A percentile compares a stretch with the other conserved stretches of the same genome.
These are phyloP conservation scores for Populus tomentosa DNA, from an alignment of 441 rosid species.

Conservation along the genomic window DNA sequence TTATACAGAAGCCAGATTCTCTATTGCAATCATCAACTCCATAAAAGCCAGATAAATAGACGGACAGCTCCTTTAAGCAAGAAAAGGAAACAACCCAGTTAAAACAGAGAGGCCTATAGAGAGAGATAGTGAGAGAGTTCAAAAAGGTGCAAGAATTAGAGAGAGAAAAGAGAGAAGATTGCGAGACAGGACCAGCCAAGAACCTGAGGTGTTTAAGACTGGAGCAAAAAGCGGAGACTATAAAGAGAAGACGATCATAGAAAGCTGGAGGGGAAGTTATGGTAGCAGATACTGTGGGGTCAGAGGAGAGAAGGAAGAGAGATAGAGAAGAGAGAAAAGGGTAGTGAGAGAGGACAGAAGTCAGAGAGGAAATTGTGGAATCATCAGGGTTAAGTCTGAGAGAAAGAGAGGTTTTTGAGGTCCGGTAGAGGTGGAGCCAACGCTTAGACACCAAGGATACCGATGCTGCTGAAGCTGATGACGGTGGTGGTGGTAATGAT, in stretches of 20 bases:
- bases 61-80: constrained; percentile 51
- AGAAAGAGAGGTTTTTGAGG: constrained; percentile 62
- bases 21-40: constrained; percentile 7
- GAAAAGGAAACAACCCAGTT: constrained; percentile 53
- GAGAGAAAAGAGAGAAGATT: constrained; percentile 42
- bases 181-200: constrained; percentile 49
- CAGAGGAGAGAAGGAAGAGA: constrained; percentile 29
- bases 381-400: constrained; percentile 30
- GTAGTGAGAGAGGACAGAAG: constrained; percentile 49
- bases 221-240: constrained; percentile 47
- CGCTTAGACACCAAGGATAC: constrained; percentile 80
- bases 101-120: constrained; percentile 13
- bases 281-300: constrained; percentile 8
- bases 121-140: constrained; percentile 30
- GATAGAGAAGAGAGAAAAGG: constrained; percentile 60
- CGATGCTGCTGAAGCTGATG: constrained; percentile 31
- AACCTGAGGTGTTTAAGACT: constrained; percentile 49
- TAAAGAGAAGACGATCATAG: constrained; percentile 37
- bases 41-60: constrained; percentile 27
- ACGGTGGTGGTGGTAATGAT: constrained; percentile 28
- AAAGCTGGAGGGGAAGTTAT: constrained; percentile 12
- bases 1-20: constrained; percentile 19
- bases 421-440: constrained; percentile 77
- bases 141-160: constrained; percentile 42
- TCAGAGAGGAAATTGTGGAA: constrained; percentile 35